These are phyloP conservation scores for Xylaria hypoxylon DNA, from an alignment of 2,329 filamentous ascomycete species.

Conservation along the genomic window DNA sequence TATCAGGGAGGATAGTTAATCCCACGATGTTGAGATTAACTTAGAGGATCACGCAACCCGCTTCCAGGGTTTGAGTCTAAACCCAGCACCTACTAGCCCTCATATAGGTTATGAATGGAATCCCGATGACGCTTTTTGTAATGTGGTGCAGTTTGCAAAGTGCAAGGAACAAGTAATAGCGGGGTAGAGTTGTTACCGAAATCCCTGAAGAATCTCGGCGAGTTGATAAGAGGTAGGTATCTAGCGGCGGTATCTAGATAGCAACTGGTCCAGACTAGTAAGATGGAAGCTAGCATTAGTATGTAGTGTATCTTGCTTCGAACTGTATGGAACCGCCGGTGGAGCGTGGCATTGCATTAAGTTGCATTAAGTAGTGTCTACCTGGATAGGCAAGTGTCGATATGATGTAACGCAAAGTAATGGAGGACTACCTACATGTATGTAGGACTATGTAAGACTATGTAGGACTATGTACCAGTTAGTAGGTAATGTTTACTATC, in stretches of 20 bases:
- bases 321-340: conserved; percentile 22
- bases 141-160: not conserved
- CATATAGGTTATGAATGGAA: conserved; percentile 16
- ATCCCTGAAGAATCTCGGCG: not conserved
- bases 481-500: too few relatives aligned
- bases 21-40: not conserved
- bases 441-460: not conserved
- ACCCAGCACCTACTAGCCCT: not conserved
- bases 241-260: too few relatives aligned
- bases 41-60: not conserved
- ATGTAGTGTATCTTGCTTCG: not conserved
- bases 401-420: not conserved
- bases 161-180: not conserved
- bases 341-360: conserved; percentile 15
- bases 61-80: not conserved
- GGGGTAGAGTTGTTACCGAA: not conserved
- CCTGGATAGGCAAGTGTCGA: not conserved
- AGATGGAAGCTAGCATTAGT: not conserved
- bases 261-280: too few relatives aligned
- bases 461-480: not conserved
- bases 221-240: not conserved
- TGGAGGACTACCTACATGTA: too few relatives aligned
- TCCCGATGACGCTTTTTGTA: conserved; percentile 11
- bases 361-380: not conserved
- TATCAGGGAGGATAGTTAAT: not conserved